Evolutionary conservation across 148 eudicot genomes (phyloP).

Genomic region (Chenopodium berlandieri): DNA sequence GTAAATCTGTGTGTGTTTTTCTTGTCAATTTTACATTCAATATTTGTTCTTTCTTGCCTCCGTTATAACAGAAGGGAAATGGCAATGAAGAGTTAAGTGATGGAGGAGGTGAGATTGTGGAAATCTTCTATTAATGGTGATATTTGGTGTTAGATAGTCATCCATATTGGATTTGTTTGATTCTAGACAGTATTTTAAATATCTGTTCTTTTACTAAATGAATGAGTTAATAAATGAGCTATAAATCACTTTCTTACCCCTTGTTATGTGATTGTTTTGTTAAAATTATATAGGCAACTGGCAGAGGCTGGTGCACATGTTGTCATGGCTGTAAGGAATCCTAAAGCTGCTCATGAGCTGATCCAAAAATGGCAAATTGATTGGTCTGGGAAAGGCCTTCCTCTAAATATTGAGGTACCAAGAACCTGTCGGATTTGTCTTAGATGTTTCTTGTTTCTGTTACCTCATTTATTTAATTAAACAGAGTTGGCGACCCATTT

Average conservation of each 20-base stretch:
- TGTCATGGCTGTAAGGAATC: slow-evolving; percentile 92
- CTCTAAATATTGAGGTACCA: slow-evolving; percentile 87
- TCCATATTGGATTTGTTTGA: not conserved
- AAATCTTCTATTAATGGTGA: not conserved
- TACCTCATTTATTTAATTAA: not conserved
- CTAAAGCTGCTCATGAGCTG: slow-evolving; percentile 72
- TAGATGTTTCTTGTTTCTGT: not conserved
- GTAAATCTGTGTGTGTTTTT: too few species aligned
- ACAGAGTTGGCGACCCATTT: not conserved
- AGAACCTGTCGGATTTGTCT: not conserved
- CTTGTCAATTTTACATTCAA: too few species aligned
- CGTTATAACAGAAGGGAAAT: not conserved
- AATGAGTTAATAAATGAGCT: not conserved
- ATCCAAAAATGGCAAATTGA: slow-evolving; percentile 81
- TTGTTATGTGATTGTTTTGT: slow-evolving; percentile 17
- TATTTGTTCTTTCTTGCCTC: too few species aligned
- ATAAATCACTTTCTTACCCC: slow-evolving; percentile 1
- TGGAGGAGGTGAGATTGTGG: not conserved
- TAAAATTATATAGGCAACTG: slow-evolving; percentile 58
- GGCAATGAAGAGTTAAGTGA: not conserved
- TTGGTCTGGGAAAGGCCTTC: slow-evolving; percentile 86
- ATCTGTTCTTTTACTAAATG: not conserved
- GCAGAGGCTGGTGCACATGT: slow-evolving; percentile 97
- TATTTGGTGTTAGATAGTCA: not conserved
- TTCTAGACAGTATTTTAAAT: not conserved